Evolutionary conservation across 495 filamentous ascomycete species (phyloP).

Genomic region (Penicillium dipodomyicola): DNA sequence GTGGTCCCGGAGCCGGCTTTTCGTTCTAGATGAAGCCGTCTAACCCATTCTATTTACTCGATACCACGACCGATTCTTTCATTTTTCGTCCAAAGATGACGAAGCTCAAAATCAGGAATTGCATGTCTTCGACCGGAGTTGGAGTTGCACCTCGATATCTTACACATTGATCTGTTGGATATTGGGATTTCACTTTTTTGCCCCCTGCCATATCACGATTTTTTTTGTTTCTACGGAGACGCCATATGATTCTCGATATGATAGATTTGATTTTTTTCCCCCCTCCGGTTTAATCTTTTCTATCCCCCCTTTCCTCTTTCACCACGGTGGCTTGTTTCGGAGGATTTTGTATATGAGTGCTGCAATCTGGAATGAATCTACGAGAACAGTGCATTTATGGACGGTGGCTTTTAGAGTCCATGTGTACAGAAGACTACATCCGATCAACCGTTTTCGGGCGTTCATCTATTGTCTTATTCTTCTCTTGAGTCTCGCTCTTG

Average conservation of each 20-base stretch:
- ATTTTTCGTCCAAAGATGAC: background rate
- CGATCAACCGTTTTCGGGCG: conserved; percentile 6
- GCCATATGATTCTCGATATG: conserved; percentile 18
- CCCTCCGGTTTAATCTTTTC: background rate
- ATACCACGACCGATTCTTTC: conserved; percentile 8
- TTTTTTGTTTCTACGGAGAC: conserved; percentile 15
- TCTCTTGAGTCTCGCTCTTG: background rate
- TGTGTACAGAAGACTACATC: background rate
- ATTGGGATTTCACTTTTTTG: conserved; percentile 1
- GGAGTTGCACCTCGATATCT: conserved; percentile 14
- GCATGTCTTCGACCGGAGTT: conserved; percentile 15
- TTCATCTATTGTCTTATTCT: background rate
- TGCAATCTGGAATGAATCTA: conserved; percentile 6
- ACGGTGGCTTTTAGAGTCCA: background rate
- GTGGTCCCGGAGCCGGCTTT: conserved; percentile 21
- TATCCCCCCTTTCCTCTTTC: background rate
- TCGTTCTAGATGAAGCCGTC: conserved; percentile 33
- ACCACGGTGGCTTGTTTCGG: background rate
- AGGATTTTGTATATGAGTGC: conserved; percentile 7
- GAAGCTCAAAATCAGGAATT: conserved; percentile 4
- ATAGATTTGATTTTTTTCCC: conserved; percentile 11
- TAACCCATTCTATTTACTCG: background rate
- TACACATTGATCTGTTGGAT: conserved; percentile 2
- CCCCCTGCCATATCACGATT: conserved; percentile 9
- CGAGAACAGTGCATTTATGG: conserved; percentile 5